These are phyloP conservation scores for Cyamopsis tetragonoloba DNA, from an alignment of 306 rosid genomes.

Conservation along the genomic window DNA sequence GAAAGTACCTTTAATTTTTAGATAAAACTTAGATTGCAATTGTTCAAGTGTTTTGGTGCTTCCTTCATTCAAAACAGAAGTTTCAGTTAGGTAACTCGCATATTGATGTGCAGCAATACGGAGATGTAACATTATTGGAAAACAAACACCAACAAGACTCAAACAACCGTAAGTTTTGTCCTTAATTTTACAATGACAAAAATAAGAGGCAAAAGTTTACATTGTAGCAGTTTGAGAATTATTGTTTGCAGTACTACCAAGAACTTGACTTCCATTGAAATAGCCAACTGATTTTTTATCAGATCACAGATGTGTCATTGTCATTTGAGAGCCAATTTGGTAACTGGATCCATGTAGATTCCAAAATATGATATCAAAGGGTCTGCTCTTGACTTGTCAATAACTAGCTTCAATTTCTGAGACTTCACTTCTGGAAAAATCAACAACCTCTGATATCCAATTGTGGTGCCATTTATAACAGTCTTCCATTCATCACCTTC, in stretches of 20 bases:
- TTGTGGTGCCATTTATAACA: constrained; percentile 62
- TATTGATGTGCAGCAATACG: too few relatives aligned
- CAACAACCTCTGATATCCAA: constrained; percentile 74
- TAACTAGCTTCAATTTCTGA: constrained; percentile 66
- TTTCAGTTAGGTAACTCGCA: too few relatives aligned
- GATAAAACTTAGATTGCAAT: too few relatives aligned
- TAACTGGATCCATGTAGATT: constrained; percentile 53
- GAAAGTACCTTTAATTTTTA: too few relatives aligned
- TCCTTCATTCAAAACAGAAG: too few relatives aligned
- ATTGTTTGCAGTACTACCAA: constrained; percentile 17
- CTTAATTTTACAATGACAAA: too few relatives aligned
- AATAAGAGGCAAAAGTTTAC: constrained; percentile 32
- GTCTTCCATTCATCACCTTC: constrained; percentile 52
- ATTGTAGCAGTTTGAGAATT: constrained; percentile 38
- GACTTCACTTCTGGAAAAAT: constrained; percentile 51
- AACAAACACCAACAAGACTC: too few relatives aligned
- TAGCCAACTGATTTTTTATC: constrained; percentile 14
- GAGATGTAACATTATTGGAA: too few relatives aligned
- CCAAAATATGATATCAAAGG: constrained; percentile 70
- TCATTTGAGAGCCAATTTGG: too few relatives aligned
- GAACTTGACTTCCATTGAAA: constrained; percentile 51
- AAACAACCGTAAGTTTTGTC: too few relatives aligned
- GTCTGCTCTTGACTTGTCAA: constrained; percentile 63
- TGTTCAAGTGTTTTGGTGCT: too few relatives aligned
- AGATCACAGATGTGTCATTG: constrained; percentile 14